phyloP scores from a whole-genome alignment of 202 grass and related monocot genomes.

The Miscanthus sacchariflorus region DNA sequence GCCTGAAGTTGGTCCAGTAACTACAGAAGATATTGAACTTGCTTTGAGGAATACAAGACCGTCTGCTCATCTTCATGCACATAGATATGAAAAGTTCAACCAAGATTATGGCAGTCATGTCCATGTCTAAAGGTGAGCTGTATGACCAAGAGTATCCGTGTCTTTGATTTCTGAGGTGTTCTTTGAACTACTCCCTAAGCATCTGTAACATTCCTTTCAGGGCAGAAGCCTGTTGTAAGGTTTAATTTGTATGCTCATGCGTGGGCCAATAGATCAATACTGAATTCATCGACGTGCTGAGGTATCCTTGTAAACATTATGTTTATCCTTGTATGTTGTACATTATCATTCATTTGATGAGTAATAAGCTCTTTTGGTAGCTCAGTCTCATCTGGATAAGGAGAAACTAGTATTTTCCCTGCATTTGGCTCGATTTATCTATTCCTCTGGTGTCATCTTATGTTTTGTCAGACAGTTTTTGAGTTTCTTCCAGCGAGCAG shows the following conservation, averaged over 20 bases:
- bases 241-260: not conserved
- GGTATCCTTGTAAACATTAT: conserved; percentile 25
- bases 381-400: not conserved
- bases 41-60: conserved; percentile 89
- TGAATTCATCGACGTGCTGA: conserved; percentile 4
- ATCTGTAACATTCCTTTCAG: conserved; percentile 19
- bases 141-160: not conserved
- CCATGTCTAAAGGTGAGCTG: conserved; percentile 42
- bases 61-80: conserved; percentile 91
- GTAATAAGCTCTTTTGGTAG: conserved; percentile 43
- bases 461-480: not conserved
- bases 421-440: not conserved
- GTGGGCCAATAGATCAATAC: not conserved
- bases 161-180: conserved; percentile 33
- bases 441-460: not conserved
- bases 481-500: not conserved
- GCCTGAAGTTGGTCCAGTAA: conserved; percentile 81
- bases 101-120: conserved; percentile 93
- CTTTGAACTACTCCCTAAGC: conserved; percentile 16
- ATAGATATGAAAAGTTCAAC: conserved; percentile 90
- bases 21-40: conserved; percentile 61
- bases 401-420: not conserved
- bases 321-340: conserved; percentile 39
- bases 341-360: conserved; percentile 50
- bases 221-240: conserved; percentile 5